These are phyloP conservation scores for Cerioporus squamosus DNA, from an alignment of 1,284 basidiomycete genomes.

Conservation along the genomic window DNA sequence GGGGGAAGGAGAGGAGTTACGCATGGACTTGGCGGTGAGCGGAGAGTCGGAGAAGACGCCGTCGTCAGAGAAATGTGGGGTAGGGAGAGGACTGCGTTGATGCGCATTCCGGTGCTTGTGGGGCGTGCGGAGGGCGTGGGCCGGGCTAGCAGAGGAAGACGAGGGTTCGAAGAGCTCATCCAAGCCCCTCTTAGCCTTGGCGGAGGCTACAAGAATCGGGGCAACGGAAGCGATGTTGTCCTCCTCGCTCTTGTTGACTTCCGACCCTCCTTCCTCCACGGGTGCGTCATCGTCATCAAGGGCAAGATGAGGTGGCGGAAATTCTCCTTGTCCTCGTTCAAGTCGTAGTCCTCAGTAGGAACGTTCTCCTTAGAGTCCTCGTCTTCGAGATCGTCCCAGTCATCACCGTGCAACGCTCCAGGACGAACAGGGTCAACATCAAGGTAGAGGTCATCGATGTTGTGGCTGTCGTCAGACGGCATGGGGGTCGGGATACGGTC, in stretches of 20 bases:
- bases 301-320: constrained; percentile 12
- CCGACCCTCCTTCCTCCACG: constrained; percentile 2
- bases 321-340: constrained; percentile 26
- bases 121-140: constrained; percentile 22
- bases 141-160: constrained; percentile 19
- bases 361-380: constrained; percentile 27
- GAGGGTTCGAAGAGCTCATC: constrained; percentile 11
- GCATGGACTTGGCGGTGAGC: constrained; percentile 8
- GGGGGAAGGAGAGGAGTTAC: constrained; percentile 17
- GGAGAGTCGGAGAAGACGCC: constrained; percentile 14
- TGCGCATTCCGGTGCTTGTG: constrained; percentile 27
- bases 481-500: constrained; percentile 21
- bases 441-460: constrained; percentile 30
- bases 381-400: constrained; percentile 13
- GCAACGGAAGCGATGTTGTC: constrained; percentile 13
- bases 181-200: constrained; percentile 4
- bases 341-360: constrained; percentile 17
- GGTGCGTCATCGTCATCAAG: background rate
- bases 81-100: constrained; percentile 25
- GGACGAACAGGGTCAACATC: constrained; percentile 23
- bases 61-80: constrained; percentile 18
- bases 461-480: constrained; percentile 23
- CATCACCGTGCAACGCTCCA: background rate
- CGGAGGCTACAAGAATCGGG: constrained; percentile 14
- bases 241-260: constrained; percentile 7